Percentiles rank a stretch among this genome's conserved stretches.
Evolutionary conservation across 1,139 yeast genomes (phyloP).

Genomic region (Debaryomyces sp.): DNA sequence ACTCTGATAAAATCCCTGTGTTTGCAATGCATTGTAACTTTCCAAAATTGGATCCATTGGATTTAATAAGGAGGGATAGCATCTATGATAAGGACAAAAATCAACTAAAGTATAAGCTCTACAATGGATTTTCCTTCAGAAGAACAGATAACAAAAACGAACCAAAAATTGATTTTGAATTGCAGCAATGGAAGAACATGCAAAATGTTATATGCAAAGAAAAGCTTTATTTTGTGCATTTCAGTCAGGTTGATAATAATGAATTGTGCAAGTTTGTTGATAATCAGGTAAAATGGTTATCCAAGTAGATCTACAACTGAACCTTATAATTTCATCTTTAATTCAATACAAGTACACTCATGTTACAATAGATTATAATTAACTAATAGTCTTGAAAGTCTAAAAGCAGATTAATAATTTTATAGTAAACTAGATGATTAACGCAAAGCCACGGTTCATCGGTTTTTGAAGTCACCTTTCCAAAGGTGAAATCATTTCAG

Average conservation of each 20-base stretch:
- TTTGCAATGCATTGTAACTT: conserved; percentile 42
- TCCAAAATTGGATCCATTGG: conserved; percentile 41
- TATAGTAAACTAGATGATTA: no score
- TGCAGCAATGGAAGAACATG: conserved; percentile 37
- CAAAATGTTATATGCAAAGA: conserved; percentile 30
- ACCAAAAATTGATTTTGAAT: conserved; percentile 31
- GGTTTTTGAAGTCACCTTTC: no score
- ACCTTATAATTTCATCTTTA: neutral
- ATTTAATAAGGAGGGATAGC: conserved; percentile 26
- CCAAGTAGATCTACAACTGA: neutral
- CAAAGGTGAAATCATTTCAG: no score
- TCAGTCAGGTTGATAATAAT: conserved; percentile 22
- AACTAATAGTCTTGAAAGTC: neutral
- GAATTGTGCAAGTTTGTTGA: conserved; percentile 30
- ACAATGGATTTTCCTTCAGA: conserved; percentile 28
- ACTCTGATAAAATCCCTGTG: conserved; percentile 19
- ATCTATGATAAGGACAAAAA: conserved; percentile 30
- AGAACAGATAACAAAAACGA: conserved; percentile 7
- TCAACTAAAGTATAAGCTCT: conserved; percentile 32
- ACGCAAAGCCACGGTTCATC: neutral
- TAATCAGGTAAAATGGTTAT: conserved; percentile 34
- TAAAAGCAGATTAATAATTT: no score
- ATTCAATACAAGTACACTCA: neutral
- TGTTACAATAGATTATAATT: no score
- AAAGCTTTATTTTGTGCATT: conserved; percentile 30